A percentile compares a stretch with the other conserved stretches of the same genome.
Conservation (phyloP, 129 eudicot species). For the Saposhnikovia divaricata region DNA sequence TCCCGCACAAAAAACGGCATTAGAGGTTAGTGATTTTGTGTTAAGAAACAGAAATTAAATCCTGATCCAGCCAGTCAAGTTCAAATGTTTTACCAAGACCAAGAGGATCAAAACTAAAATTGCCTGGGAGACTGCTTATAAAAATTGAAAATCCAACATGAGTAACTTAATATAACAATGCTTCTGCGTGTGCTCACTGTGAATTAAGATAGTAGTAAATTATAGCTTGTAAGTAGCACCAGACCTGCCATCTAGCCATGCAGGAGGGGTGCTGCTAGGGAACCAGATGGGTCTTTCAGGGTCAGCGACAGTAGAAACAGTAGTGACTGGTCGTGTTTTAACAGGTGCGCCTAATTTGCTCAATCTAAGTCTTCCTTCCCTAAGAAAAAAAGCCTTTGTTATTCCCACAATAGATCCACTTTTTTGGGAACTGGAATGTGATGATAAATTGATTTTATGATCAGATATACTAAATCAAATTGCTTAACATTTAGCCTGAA, state of each 20-base stretch:
- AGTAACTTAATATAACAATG: neutral
- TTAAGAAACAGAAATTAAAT: neutral
- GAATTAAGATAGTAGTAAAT: neutral
- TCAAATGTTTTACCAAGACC: slow-evolving; percentile 56
- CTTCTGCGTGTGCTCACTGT: neutral
- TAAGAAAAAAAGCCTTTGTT: slow-evolving; percentile 72
- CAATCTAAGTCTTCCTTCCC: slow-evolving; percentile 62
- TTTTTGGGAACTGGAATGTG: slow-evolving; percentile 57
- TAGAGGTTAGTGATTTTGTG: neutral
- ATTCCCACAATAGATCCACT: slow-evolving; percentile 57
- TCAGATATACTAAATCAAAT: neutral
- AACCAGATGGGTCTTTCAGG: slow-evolving; percentile 97
- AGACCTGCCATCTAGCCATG: slow-evolving; percentile 98
- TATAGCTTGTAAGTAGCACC: neutral
- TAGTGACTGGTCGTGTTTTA: slow-evolving; percentile 24
- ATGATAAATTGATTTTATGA: neutral
- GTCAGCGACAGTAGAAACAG: slow-evolving; percentile 70
- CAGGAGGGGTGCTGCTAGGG: slow-evolving; percentile 99
- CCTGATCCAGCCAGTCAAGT: neutral
- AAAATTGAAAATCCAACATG: slow-evolving; percentile 6
- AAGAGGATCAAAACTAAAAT: slow-evolving; percentile 95
- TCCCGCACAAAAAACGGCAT: slow-evolving; percentile 34
- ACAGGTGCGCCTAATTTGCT: slow-evolving; percentile 41
- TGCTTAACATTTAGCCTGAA: neutral
- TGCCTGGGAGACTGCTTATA: slow-evolving; percentile 82